Percentiles rank a stretch among this genome's conserved stretches.
Conservation (phyloP, 176 grass and related monocot genomes). For the Avena eriantha region DNA sequence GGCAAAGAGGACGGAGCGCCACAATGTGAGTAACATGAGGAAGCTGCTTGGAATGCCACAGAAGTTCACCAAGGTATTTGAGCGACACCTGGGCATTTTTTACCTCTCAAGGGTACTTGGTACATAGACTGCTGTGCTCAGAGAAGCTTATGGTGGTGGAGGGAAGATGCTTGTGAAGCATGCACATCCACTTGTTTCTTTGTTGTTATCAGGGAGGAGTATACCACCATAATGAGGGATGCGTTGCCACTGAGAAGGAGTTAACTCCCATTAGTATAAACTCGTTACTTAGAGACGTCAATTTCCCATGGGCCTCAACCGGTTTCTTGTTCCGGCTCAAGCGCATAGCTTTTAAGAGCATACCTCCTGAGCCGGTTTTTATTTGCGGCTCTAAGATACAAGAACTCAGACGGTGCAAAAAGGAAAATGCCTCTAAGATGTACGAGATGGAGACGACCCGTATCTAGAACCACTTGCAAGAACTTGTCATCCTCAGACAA, state of each 20-base stretch:
- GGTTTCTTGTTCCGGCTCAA: too few relatives aligned
- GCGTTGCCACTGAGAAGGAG: conserved; percentile 43
- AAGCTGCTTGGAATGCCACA: conserved; percentile 67
- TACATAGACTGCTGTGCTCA: conserved; percentile 66
- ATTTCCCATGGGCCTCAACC: too few relatives aligned
- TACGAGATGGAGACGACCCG: too few relatives aligned
- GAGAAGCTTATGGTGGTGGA: conserved; percentile 64
- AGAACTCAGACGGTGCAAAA: too few relatives aligned
- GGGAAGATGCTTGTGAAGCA: conserved; percentile 50
- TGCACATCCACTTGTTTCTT: conserved; percentile 67
- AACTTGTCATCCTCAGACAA: too few relatives aligned
- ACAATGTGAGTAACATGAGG: conserved; percentile 76
- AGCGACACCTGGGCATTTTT: conserved; percentile 52
- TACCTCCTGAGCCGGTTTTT: too few relatives aligned
- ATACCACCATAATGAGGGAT: conserved; percentile 52
- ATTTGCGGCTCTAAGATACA: too few relatives aligned
- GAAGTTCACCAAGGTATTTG: conserved; percentile 91
- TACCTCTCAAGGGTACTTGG: conserved; percentile 50
- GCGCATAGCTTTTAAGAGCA: too few relatives aligned
- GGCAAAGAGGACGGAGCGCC: conserved; percentile 67
- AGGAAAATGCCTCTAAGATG: too few relatives aligned
- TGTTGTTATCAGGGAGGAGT: conserved; percentile 64
- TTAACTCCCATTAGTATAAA: too few relatives aligned
- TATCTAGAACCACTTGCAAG: too few relatives aligned
- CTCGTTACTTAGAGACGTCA: too few relatives aligned